A percentile compares a stretch with the other conserved stretches of the same genome.
These are phyloP conservation scores for Mucor irregularis DNA, from an alignment of 371 early-diverging fungal genomes.

Conservation along the genomic window DNA sequence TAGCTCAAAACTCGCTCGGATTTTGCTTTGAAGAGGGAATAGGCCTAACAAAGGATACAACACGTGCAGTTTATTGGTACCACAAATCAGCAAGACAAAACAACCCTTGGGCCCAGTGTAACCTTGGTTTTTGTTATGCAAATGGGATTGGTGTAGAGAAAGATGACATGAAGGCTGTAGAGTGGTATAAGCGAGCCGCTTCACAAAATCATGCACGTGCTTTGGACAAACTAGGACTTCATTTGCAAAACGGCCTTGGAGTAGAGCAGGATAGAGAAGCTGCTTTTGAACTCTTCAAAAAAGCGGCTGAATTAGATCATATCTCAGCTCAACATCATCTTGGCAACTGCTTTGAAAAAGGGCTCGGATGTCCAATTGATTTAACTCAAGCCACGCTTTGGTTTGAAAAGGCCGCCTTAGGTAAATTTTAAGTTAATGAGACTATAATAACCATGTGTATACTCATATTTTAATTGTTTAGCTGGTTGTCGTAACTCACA, in stretches of 20 bases:
- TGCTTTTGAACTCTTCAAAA: slow-evolving; percentile 60
- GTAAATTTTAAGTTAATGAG: slow-evolving; percentile 11
- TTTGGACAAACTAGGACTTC: slow-evolving; percentile 84
- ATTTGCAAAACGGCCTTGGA: slow-evolving; percentile 77
- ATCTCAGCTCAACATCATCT: slow-evolving; percentile 62
- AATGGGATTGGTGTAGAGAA: slow-evolving; percentile 74
- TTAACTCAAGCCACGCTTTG: slow-evolving; percentile 58
- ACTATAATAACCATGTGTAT: not conserved
- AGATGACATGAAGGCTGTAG: slow-evolving; percentile 63
- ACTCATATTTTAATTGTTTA: slow-evolving; percentile 7
- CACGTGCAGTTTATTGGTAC: slow-evolving; percentile 82
- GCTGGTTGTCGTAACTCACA: slow-evolving; percentile 58
- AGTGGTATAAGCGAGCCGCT: slow-evolving; percentile 74
- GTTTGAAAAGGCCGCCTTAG: slow-evolving; percentile 67
- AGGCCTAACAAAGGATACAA: slow-evolving; percentile 62
- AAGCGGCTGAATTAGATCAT: slow-evolving; percentile 65
- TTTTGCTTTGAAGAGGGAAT: slow-evolving; percentile 81
- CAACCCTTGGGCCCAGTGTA: slow-evolving; percentile 87
- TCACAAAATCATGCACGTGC: slow-evolving; percentile 67
- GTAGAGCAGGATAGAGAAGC: slow-evolving; percentile 49
- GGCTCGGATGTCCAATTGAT: slow-evolving; percentile 60
- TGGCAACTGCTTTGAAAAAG: slow-evolving; percentile 64
- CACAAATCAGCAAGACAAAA: slow-evolving; percentile 73
- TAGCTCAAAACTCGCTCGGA: slow-evolving; percentile 83
- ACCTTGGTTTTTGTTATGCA: slow-evolving; percentile 83